Conservation (phyloP, 257 asterid genomes). For the Nicotiana noctiflora region DNA sequence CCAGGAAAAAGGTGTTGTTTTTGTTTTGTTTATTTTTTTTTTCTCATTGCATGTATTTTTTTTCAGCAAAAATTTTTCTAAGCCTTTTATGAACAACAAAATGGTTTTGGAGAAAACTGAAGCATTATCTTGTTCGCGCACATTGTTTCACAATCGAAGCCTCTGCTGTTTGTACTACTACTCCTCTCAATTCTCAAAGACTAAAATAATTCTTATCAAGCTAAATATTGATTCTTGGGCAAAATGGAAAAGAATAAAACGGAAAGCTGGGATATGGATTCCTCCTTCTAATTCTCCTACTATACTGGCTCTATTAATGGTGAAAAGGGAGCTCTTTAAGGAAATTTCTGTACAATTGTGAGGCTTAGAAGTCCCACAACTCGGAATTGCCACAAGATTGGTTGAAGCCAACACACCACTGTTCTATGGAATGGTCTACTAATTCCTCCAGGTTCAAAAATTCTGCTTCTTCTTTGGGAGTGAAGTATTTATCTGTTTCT, state of each 20-base stretch:
- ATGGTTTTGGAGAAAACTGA: not conserved
- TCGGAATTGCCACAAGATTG: slow-evolving; percentile 14
- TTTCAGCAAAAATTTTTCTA: not conserved
- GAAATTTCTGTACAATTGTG: not conserved
- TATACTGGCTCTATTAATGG: not conserved
- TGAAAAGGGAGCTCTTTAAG: not conserved
- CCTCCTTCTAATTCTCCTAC: not conserved
- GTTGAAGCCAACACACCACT: slow-evolving; percentile 40
- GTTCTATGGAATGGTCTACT: slow-evolving; percentile 24
- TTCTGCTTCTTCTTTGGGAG: slow-evolving; percentile 21
- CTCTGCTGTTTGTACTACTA: not conserved
- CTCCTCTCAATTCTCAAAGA: not conserved
- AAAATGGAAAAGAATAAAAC: not conserved
- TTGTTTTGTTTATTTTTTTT: too few relatives aligned
- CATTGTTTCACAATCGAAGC: not conserved
- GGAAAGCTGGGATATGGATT: not conserved
- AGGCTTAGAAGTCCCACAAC: slow-evolving; percentile 58
- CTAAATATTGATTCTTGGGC: not conserved
- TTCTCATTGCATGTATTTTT: not conserved
- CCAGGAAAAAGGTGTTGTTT: not conserved
- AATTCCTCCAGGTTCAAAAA: slow-evolving; percentile 19
- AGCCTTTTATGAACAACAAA: not conserved
- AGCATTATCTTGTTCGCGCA: not conserved
- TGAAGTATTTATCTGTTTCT: not conserved
- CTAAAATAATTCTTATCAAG: not conserved